Base-by-base conservation (phyloP, 768 basidiomycete species). In the Wakefieldia striispora region DNA sequence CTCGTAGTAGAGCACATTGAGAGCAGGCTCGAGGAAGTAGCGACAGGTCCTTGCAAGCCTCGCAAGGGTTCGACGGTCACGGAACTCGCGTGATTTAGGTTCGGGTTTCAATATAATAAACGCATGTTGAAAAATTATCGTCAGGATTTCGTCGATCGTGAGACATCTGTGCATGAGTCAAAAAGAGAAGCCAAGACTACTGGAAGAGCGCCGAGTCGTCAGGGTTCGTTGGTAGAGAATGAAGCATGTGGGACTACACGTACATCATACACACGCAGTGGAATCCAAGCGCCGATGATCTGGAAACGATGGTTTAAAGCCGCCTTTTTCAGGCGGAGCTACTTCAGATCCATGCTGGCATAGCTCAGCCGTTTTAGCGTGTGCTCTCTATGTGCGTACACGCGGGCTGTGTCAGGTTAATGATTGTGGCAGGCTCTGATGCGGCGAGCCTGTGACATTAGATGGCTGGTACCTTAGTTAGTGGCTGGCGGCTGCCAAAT, bases 111-210 rank as follows among this genome's bases (percentile, higher is more conserved):
- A 49, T 47, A 60, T 56, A 17, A 60, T 49, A 40, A 63, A 62
- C 6, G 63, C 61, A 61, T 61, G 59, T 53, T 56, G 66, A 49
- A 68, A 66, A 51, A 66, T 58, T 3, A 60, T 64, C 40, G 56
- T 66, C 41, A 66, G n/a, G 55, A 66, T 67, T 55, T 66, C 65
- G 59, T 66, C 55, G 64, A 66, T 66, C 46, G 47, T 47, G 51
- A 66, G 55, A 44, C 67, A 68, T 68, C 47, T 64, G 57, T 66
- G 65, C 65, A 68, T 66, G 57, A 58, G 60, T 57, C 49, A 51
- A 42, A n/a, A 54, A 53, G 41, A 8, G 49, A 39, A 57, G 55
- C 49, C 39, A 29, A 23, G 45, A 48, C 48, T 48, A 60, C 63
- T 65, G 33, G 16, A 5, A 42, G 14, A 11, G 23, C 4, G 16